Evolutionary conservation across 257 asterid species (phyloP).

Genomic region (Solanum chaucha): DNA sequence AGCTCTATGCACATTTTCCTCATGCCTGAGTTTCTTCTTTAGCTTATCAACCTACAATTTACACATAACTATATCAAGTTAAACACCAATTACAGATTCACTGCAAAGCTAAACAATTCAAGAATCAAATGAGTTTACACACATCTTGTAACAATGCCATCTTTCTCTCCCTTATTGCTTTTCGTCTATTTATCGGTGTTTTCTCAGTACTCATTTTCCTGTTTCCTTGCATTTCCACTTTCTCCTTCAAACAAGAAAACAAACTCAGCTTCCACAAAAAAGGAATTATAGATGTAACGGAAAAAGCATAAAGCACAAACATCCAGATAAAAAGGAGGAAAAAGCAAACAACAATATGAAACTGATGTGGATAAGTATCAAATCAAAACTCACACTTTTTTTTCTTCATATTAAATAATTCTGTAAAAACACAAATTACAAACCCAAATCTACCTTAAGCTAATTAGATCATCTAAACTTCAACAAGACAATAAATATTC

Average conservation of each 20-base stretch:
- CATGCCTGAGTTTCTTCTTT: constrained; percentile 79
- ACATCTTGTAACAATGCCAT: constrained; percentile 84
- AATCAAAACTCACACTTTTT: constrained; percentile 11
- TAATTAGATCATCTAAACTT: background rate
- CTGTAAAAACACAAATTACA: constrained; percentile 7
- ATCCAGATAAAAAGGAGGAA: constrained; percentile 1
- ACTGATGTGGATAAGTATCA: constrained; percentile 19
- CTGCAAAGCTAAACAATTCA: background rate
- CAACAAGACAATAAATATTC: background rate
- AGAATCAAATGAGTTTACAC: constrained; percentile 21
- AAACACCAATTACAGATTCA: background rate
- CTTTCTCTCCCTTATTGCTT: constrained; percentile 51
- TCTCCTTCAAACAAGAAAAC: constrained; percentile 37
- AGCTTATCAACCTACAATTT: constrained; percentile 69
- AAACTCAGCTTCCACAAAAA: constrained; percentile 34
- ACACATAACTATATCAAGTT: background rate
- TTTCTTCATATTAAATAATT: background rate
- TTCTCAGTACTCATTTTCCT: constrained; percentile 41
- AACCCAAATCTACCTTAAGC: background rate
- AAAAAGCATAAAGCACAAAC: constrained; percentile 12
- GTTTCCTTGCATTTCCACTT: constrained; percentile 28
- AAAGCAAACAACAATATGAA: constrained; percentile 9
- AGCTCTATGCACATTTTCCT: constrained; percentile 92
- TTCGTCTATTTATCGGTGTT: constrained; percentile 27
- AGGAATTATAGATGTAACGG: constrained; percentile 14